Conservation (phyloP, 257 asterid species). For the Schizonepeta tenuifolia region DNA sequence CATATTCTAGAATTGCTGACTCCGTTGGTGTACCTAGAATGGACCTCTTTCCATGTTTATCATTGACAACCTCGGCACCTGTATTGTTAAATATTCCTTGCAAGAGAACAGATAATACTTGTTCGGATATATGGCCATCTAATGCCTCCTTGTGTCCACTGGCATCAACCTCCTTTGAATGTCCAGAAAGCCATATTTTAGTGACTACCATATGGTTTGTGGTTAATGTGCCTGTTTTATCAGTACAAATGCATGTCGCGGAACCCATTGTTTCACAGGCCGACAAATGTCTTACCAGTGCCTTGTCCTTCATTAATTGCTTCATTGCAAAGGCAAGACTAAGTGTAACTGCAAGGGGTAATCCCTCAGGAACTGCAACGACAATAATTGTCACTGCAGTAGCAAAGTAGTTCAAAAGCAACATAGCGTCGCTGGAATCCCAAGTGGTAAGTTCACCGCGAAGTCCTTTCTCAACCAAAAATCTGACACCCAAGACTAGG, state of each 20-base stretch:
- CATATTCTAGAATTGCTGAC: constrained; percentile 81
- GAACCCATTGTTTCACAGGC: constrained; percentile 99
- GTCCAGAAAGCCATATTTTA: constrained; percentile 73
- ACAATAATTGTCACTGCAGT: constrained; percentile 97
- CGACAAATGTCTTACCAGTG: constrained; percentile 87
- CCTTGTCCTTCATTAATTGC: constrained; percentile 80
- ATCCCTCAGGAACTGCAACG: constrained; percentile 98
- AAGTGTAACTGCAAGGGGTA: constrained; percentile 93
- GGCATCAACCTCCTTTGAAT: constrained; percentile 50
- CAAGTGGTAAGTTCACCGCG: constrained; percentile 61
- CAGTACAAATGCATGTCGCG: constrained; percentile 91
- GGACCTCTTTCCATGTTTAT: constrained; percentile 65
- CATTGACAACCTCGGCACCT: constrained; percentile 82
- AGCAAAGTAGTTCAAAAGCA: constrained; percentile 82
- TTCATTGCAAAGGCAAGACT: constrained; percentile 98
- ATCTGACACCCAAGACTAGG: constrained; percentile 63
- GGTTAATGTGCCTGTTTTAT: constrained; percentile 96
- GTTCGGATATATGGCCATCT: constrained; percentile 51
- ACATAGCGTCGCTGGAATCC: constrained; percentile 75
- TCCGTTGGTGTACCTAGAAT: constrained; percentile 94
- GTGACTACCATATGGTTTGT: constrained; percentile 91
- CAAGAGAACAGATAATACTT: constrained; percentile 53
- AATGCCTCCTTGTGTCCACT: constrained; percentile 39
- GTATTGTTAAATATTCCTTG: constrained; percentile 86
- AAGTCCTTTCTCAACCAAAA: constrained; percentile 69